These are phyloP conservation scores for Terana coerulea DNA, from an alignment of 768 basidiomycete genomes.

Conservation along the genomic window DNA sequence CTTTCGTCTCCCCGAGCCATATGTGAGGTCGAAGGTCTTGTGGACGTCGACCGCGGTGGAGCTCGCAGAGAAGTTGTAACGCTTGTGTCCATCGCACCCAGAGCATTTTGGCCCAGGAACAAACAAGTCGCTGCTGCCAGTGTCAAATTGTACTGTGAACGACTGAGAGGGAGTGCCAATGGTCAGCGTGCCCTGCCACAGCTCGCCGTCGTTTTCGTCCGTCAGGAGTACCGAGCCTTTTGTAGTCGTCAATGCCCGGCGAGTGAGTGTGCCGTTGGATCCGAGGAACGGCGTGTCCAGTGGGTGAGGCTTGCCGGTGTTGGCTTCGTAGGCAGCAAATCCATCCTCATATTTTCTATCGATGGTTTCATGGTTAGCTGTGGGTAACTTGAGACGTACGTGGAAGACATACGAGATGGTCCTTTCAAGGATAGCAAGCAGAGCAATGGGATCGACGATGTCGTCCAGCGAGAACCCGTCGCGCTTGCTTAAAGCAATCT, in stretches of 20 bases:
- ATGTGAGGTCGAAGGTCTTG: slow-evolving; percentile 38
- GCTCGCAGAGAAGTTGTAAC: slow-evolving; percentile 35
- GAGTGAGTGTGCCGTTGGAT: not conserved
- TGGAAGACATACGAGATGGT: not conserved
- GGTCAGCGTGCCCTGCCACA: slow-evolving; percentile 45
- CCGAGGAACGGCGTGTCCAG: slow-evolving; percentile 11
- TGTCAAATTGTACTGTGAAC: slow-evolving; percentile 37
- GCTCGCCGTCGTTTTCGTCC: slow-evolving; percentile 29
- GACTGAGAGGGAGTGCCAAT: slow-evolving; percentile 44
- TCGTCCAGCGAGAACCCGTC: slow-evolving; percentile 1
- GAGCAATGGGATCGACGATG: not conserved
- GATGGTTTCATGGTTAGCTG: too few relatives aligned
- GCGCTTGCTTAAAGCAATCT: slow-evolving; percentile 6
- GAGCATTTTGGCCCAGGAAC: slow-evolving; percentile 37
- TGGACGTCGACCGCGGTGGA: slow-evolving; percentile 32
- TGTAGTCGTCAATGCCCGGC: slow-evolving; percentile 26
- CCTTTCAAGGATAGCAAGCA: not conserved
- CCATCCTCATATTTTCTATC: slow-evolving; percentile 45
- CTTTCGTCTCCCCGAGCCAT: slow-evolving; percentile 48
- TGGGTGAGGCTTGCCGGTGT: slow-evolving; percentile 41
- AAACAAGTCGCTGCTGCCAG: slow-evolving; percentile 47
- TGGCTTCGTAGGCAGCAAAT: slow-evolving; percentile 40
- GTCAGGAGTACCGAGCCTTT: too few relatives aligned
- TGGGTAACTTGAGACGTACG: not conserved
- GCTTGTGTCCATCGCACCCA: slow-evolving; percentile 35